Conservation (phyloP, 2,329 filamentous ascomycete genomes). For the Aspergillus flavus region DNA sequence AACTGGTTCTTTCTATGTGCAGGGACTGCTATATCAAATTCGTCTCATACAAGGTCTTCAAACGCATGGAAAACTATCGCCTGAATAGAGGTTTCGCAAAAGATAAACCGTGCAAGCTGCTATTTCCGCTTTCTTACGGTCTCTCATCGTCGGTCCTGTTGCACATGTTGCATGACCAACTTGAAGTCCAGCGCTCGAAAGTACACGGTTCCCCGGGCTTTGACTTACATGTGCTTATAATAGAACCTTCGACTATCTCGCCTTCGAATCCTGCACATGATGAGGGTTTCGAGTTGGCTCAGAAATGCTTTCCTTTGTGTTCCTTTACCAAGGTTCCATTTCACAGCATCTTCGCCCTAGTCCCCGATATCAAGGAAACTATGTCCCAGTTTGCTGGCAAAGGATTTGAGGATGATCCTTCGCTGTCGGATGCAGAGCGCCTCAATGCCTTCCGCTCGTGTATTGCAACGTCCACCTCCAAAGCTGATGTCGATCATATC, state of each 20-base stretch:
- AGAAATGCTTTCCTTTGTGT: slow-evolving; percentile 66
- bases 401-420: slow-evolving; percentile 29
- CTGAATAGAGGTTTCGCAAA: slow-evolving; percentile 43
- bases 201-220: slow-evolving; percentile 66
- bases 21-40: slow-evolving; percentile 79
- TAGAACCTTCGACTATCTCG: slow-evolving; percentile 44
- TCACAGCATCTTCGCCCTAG: slow-evolving; percentile 59
- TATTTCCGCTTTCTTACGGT: slow-evolving; percentile 82
- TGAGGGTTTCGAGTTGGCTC: slow-evolving; percentile 50
- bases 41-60: slow-evolving; percentile 75
- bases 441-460: slow-evolving; percentile 61
- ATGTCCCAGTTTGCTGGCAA: slow-evolving; percentile 34
- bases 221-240: slow-evolving; percentile 54
- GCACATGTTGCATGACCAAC: slow-evolving; percentile 72
- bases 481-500: slow-evolving; percentile 71
- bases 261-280: slow-evolving; percentile 23
- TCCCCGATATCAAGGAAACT: slow-evolving; percentile 35
- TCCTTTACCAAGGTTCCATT: slow-evolving; percentile 65
- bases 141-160: slow-evolving; percentile 77
- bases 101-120: slow-evolving; percentile 56
- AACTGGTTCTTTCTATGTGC: slow-evolving; percentile 11
- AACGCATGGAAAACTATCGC: slow-evolving; percentile 71
- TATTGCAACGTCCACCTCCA: slow-evolving; percentile 73
- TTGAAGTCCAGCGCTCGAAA: slow-evolving; percentile 65
- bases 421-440: slow-evolving; percentile 43